A percentile compares a stretch with the other conserved stretches of the same genome.
phyloP scores from a whole-genome alignment of 441 rosid species.

The Euphorbia corollata region DNA sequence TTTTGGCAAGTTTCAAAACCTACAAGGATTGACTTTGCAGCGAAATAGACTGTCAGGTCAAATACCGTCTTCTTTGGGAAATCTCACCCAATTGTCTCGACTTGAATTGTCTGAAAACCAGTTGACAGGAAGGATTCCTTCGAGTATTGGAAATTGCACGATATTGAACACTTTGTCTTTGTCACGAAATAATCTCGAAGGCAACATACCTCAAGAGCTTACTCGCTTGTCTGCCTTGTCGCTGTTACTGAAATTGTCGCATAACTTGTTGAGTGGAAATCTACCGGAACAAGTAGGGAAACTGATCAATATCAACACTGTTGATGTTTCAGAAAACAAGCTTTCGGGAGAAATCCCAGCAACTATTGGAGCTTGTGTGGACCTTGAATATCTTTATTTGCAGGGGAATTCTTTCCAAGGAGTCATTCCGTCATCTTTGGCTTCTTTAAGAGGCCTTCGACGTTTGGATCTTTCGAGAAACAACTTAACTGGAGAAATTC shows the following conservation, averaged over 20 bases:
- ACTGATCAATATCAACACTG: neutral
- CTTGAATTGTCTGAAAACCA: neutral
- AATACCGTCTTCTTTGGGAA: neutral
- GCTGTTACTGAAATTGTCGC: neutral
- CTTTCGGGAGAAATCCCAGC: neutral
- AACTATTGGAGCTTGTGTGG: neutral
- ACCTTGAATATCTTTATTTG: neutral
- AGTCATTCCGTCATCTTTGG: neutral
- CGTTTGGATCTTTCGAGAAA: constrained; percentile 2
- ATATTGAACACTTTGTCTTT: neutral
- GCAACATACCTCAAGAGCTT: constrained; percentile 1
- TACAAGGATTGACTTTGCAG: neutral
- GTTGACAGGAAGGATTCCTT: neutral
- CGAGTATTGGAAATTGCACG: neutral
- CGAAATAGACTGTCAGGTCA: neutral
- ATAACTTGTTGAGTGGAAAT: neutral
- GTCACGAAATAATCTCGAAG: neutral
- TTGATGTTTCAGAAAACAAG: constrained; percentile 3
- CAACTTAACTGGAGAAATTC: constrained; percentile 4
- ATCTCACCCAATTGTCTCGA: neutral
- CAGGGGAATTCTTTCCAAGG: constrained; percentile 3
- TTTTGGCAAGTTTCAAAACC: neutral
- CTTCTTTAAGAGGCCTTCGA: neutral
- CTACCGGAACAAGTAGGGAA: neutral
- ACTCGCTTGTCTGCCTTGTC: neutral